These are phyloP conservation scores for Diaporthe capsici DNA, from an alignment of 2,329 filamentous ascomycete species.

Conservation along the genomic window DNA sequence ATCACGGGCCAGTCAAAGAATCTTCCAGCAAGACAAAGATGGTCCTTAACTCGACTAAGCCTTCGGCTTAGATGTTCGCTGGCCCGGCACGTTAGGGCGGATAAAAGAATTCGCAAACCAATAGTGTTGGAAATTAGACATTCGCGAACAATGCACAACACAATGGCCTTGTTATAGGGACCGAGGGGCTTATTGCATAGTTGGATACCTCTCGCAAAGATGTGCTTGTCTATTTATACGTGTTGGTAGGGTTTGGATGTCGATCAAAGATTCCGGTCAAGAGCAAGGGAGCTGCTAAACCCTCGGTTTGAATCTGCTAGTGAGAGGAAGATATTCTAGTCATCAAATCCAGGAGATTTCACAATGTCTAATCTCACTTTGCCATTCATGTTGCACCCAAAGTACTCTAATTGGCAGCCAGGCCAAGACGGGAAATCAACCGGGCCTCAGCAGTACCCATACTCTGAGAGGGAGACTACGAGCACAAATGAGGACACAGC, in stretches of 20 bases:
- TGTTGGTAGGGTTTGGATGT: background rate
- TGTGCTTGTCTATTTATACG: background rate
- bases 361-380: background rate
- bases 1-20: background rate
- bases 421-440: background rate
- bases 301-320: background rate
- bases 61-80: background rate
- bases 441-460: background rate
- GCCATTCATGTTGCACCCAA: background rate
- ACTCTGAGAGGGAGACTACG: background rate
- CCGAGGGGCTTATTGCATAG: too few species aligned
- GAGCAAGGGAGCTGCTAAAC: background rate
- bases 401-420: background rate
- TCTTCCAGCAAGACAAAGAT: background rate
- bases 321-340: background rate
- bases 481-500: constrained; percentile 1
- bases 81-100: background rate
- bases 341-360: too few species aligned
- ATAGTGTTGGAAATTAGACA: background rate
- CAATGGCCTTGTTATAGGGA: background rate
- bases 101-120: background rate
- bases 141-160: background rate
- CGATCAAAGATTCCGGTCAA: background rate
- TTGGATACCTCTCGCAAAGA: too few species aligned
- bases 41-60: background rate